These are phyloP conservation scores for Rhodosporidiobolus sp. DNA, from an alignment of 768 basidiomycete species.

Conservation along the genomic window DNA sequence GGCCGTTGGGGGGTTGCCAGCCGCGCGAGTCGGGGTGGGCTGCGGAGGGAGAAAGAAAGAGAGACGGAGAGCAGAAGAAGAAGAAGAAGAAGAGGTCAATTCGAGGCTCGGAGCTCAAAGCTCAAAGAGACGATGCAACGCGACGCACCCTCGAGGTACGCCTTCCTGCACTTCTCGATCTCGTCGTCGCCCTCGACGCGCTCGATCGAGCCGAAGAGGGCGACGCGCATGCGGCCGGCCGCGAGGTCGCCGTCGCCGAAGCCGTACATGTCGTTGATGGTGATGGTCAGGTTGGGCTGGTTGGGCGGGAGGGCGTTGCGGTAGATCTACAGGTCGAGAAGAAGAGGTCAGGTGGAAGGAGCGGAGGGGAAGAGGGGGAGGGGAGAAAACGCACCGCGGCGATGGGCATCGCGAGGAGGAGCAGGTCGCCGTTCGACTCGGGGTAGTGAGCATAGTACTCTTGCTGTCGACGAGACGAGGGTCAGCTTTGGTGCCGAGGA, in stretches of 20 bases:
- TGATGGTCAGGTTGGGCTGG: conserved; percentile 34
- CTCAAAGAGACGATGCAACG: no score
- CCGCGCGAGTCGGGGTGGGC: conserved; percentile 37
- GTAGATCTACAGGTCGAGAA: conserved; percentile 28
- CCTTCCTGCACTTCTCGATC: conserved; percentile 15
- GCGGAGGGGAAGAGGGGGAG: neutral
- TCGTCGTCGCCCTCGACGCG: conserved; percentile 28
- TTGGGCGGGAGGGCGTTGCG: conserved; percentile 41
- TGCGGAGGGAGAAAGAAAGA: neutral
- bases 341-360: no score
- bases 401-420: conserved; percentile 39
- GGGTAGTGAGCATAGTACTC: conserved; percentile 42
- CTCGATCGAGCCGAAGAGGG: conserved; percentile 38
- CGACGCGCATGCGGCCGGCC: conserved; percentile 35
- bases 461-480: conserved; percentile 1
- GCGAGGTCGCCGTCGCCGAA: conserved; percentile 40
- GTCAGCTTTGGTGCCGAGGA: no score
- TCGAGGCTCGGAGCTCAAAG: no score
- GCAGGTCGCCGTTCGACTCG: conserved; percentile 36
- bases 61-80: neutral
- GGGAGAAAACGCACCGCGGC: conserved; percentile 19
- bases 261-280: conserved; percentile 35
- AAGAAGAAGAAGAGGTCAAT: neutral
- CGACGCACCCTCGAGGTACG: conserved; percentile 31
- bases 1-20: conserved; percentile 30